phyloP scores from a whole-genome alignment of 1,284 basidiomycete species.

The Pseudozyma flocculosa region DNA sequence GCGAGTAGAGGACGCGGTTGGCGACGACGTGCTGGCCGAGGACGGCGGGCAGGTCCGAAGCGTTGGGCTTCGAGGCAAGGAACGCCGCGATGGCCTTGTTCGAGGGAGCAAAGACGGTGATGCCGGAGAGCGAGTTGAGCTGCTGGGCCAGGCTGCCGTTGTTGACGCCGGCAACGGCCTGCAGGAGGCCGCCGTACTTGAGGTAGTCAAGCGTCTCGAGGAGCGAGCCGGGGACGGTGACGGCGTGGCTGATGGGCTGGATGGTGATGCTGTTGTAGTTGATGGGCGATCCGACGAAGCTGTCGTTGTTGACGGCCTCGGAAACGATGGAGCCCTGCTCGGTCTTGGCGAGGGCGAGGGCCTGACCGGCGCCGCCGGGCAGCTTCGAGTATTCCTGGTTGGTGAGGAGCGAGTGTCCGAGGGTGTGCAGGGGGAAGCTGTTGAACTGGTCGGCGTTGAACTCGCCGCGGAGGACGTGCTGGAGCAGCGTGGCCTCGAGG shows the following conservation, averaged over 20 bases:
- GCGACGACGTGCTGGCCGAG: conserved; percentile 39
- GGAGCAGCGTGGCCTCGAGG: conserved; percentile 37
- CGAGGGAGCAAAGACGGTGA: conserved; percentile 43
- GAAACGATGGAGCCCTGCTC: conserved; percentile 12
- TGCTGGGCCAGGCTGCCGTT: conserved; percentile 16
- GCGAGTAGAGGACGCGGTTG: conserved; percentile 37
- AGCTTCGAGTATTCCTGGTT: conserved; percentile 13
- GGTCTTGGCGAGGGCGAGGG: conserved; percentile 28
- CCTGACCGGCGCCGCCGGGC: conserved; percentile 44
- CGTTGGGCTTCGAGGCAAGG: conserved; percentile 15
- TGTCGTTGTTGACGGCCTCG: conserved; percentile 40
- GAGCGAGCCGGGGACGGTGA: conserved; percentile 38
- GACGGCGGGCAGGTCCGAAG: conserved; percentile 21
- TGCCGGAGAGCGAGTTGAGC: conserved; percentile 32
- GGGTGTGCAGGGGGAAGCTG: conserved; percentile 31
- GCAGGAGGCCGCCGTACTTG: conserved; percentile 14
- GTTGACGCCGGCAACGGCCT: conserved; percentile 16
- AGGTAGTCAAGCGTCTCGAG: conserved; percentile 30
- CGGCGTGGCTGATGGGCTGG: conserved; percentile 32
- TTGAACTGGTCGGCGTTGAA: conserved; percentile 22
- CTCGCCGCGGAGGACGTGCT: conserved; percentile 34
- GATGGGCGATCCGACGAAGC: conserved; percentile 5
- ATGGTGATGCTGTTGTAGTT: conserved; percentile 30
- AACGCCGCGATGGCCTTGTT: conserved; percentile 28
- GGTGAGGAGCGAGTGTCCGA: conserved; percentile 39